Evolutionary conservation across 257 asterid genomes (phyloP).

Genomic region (Solanum phureja): DNA sequence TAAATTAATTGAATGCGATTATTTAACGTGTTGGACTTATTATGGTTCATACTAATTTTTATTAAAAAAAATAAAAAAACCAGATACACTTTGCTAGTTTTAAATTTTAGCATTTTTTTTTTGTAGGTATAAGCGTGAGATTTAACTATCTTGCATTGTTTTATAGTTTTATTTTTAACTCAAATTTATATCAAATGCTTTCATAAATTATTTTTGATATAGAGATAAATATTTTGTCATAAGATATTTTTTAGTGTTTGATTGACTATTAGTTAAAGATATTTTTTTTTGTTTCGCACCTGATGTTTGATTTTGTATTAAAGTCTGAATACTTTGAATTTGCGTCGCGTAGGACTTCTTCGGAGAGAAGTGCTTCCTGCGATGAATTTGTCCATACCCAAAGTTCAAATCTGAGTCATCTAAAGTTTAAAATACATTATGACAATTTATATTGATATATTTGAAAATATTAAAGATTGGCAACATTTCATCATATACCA

Average conservation of each 20-base stretch:
- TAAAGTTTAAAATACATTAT: too few species aligned
- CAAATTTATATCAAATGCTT: not conserved
- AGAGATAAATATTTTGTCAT: not conserved
- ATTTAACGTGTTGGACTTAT: not conserved
- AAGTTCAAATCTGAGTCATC: accelerated
- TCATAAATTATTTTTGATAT: not conserved
- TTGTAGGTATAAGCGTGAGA: not conserved
- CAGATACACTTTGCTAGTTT: not conserved
- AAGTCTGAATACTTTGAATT: too few species aligned
- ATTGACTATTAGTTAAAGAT: not conserved
- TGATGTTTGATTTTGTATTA: not conserved
- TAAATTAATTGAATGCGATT: not conserved
- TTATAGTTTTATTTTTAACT: not conserved
- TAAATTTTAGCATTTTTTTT: not conserved
- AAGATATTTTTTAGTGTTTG: not conserved
- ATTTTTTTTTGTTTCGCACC: too few species aligned
- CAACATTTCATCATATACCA: not conserved
- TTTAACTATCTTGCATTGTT: not conserved
- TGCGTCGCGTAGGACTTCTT: not conserved
- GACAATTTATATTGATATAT: not conserved
- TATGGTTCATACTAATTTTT: not conserved
- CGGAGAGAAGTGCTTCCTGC: not conserved
- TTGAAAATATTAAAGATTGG: not conserved
- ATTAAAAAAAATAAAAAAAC: too few species aligned
- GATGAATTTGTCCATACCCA: too few species aligned